Conservation (phyloP, 2,329 filamentous ascomycete genomes). For the Ophiostoma sp. region DNA sequence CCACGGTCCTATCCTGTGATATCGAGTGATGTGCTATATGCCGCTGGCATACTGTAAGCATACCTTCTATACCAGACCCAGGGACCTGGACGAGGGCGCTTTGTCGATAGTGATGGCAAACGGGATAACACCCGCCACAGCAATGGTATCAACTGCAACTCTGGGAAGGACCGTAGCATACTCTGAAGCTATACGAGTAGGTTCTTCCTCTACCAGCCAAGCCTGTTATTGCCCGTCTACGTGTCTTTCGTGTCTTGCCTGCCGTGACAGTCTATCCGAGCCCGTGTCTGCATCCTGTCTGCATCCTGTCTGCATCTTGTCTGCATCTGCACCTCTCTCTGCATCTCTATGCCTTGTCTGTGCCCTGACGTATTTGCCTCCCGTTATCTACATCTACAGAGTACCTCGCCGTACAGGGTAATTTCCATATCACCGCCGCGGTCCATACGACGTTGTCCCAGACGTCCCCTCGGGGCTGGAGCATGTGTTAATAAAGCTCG, state of each 20-base stretch:
- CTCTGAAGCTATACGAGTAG: not conserved
- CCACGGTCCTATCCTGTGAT: not conserved
- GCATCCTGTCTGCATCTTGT: no score
- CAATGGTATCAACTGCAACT: not conserved
- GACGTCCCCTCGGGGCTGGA: not conserved
- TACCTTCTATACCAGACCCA: not conserved
- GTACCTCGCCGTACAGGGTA: not conserved
- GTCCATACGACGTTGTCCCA: constrained; percentile 4
- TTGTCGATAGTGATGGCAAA: not conserved
- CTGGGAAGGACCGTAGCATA: not conserved
- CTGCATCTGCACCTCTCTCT: no score
- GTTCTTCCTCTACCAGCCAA: not conserved
- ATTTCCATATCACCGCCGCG: constrained; percentile 10
- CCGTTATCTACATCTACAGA: not conserved
- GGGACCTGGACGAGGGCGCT: not conserved
- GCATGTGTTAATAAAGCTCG: not conserved
- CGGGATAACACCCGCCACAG: constrained; percentile 7
- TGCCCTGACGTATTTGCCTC: not conserved
- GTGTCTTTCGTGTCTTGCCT: not conserved
- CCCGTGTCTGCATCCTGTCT: not conserved
- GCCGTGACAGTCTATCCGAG: not conserved
- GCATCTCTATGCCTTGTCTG: not conserved
- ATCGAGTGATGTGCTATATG: not conserved
- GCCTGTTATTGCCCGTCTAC: not conserved
- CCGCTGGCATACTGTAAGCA: not conserved